Evolutionary conservation across 2,329 filamentous ascomycete species (phyloP), one percentile per base, ranked within the genome.

Genomic region (Fusarium zealandicum): DNA sequence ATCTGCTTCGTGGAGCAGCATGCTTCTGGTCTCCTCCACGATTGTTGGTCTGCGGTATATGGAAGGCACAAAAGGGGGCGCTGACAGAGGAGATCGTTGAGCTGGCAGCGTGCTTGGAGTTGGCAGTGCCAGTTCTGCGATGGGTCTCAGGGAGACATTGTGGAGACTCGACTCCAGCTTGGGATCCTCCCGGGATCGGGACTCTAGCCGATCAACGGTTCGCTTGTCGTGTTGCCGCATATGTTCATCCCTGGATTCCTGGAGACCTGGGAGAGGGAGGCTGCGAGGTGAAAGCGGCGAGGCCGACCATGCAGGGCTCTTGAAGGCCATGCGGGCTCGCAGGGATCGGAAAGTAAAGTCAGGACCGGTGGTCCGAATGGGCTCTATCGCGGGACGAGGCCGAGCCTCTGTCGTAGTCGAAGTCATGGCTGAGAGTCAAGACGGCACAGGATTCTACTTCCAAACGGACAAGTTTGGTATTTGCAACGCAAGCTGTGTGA

Each of bases 301-400:
- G 14, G 60, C 38, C 10, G 44, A 51, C 65, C 60, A 66, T 30
- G 43, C 52, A 33, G 65, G 62, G 16, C 60, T 67, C 47, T 65
- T 65, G 42, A 61, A 59, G 8, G 54, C 28, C 35, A 54, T 47
- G 8, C 54, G 50, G 16, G 56, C 43, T 44, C 51, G 47, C 8
- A 53, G 36, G 13, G 56, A 47, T 20, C 48, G 56, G n/a, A 42
- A 18, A 25, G 36, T 47, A n/a, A 64, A 51, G 7, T 47, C 56
- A 11, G 59, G 51, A 4, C 53, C 54, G 2, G 56, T 54, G 20
- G 65, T 70, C 20, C 44, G 56, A 17, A 69, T 69, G 4, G 67
- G 64, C 5, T 60, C 51, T 44, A 69, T 65, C 11, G 51, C 28
- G 4, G 64, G 66, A 35, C 62, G 61, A 39, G 46, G 17, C n/a